Evolutionary conservation across 495 filamentous ascomycete genomes (phyloP), one percentile per base, ranked within the genome.

Genomic region (Trichoderma orchidacearum): DNA sequence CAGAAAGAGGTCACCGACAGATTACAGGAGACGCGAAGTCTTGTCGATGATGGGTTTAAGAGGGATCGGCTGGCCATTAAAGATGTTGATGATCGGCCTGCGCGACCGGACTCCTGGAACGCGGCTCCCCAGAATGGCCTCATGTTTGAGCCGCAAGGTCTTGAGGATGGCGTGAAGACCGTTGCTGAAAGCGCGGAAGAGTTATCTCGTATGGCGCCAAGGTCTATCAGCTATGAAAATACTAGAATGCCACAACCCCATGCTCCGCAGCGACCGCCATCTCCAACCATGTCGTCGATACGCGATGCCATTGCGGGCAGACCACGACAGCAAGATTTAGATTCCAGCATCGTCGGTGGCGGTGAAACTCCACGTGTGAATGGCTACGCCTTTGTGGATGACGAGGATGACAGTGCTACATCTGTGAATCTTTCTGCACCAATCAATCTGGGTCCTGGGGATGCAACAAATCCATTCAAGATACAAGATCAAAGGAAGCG

Each of bases 341-440:
- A 95, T 62, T 76, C 80, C 7, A 83, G 78, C 3, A 80, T 80
- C 29, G 73, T 71, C 18, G 83, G 81, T n/a, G 73, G 70, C 2
- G 80, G 73, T 18, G 86, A 93, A 64, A 96, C 93, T 0, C 93
- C 93, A 0, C 78, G 89, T 2, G 88, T 97, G 0, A 89, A 89
- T 56, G 93, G 93, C 21, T 98, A 96, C 63, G 82, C 87, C 3
- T 97, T 96, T 68, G 93, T 98, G 38, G 90, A 95, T 60, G 86
- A 94, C 62, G 85, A 89, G 41, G 74, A 77, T 30, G 72, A 71
- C 21, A 68, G 69, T 34, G 59, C 70, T 3, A 58, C 70, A 0
- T 62, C n/a, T 28, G 54, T 17, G 11, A 54, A 30, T 13, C 38
- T 51, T 8, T 41, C 55, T 13, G 34, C 54, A 0, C 64, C 70